Evolutionary conservation across 2,329 filamentous ascomycete species (phyloP), one percentile per base, ranked within the genome.

Genomic region (Paraphaeosphaeria sporulosa): DNA sequence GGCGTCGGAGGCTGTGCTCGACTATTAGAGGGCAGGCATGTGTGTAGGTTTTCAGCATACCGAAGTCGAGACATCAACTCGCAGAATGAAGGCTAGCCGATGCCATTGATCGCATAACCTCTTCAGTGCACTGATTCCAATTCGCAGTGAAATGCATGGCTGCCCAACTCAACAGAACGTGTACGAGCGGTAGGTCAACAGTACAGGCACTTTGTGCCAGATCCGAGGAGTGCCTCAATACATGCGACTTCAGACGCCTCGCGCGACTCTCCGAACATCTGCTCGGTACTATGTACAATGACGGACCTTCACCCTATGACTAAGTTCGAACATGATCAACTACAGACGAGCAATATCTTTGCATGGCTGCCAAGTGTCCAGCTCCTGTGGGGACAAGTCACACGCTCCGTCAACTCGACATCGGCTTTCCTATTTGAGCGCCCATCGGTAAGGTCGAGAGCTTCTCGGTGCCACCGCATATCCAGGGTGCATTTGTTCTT

Each of bases 1-100:
- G 51, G 51, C 51, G 59, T 57, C 53, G 51, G 51, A 54, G 51
- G 51, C 40, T 54, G 51, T 54, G 25, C 51, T 54, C 40, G 40
- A 54, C 25, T 46, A 46, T 32, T 47, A 46, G 42, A 46, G 52
- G 52, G 40, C 32, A 46, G 1, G 52, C 52, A 38, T 38, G 52
- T 36, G 52, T 36, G 52, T 25, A 30, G 47, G n/a, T 46, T 47
- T 47, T 38, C 42, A 55, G 52, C 52, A 55, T 46, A 43, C n/a
- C 23, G 30, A 27, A 34, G 40, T 55, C 42, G 52, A 55, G 50
- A 42, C 30, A 27, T 30, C 36, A 36, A 17, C 2, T 12, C 52
- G 27, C 40, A 55, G 25, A 55, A 55, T 55, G 40, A 46, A 55
- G 27, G 30, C 30, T 38, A 42, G 19, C 50, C 50, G 36, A 53